Evolutionary conservation across 169 alveolate genomes (phyloP).

Genomic region (Cryptosporidium tyzzeri): DNA sequence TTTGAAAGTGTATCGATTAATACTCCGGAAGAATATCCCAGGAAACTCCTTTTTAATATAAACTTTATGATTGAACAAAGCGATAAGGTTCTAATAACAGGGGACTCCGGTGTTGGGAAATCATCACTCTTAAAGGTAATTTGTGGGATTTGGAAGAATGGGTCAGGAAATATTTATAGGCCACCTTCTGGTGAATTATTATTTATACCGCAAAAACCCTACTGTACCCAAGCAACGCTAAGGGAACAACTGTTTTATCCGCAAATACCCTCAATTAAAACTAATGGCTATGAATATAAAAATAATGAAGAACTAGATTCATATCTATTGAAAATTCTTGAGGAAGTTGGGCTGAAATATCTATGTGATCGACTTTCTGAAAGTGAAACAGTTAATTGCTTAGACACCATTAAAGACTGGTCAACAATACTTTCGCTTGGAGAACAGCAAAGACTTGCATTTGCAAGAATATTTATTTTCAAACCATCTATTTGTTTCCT

Average conservation of each 20-base stretch:
- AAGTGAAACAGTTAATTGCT: slow-evolving; percentile 8
- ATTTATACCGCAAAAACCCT: slow-evolving; percentile 74
- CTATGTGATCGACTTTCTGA: slow-evolving; percentile 6
- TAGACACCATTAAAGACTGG: slow-evolving; percentile 74
- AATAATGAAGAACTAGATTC: slow-evolving; percentile 28
- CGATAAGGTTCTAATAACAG: slow-evolving; percentile 64
- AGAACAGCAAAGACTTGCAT: slow-evolving; percentile 81
- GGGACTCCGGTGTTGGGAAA: slow-evolving; percentile 75
- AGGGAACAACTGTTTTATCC: slow-evolving; percentile 76
- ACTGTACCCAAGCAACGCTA: slow-evolving; percentile 61
- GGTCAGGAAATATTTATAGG: slow-evolving; percentile 59
- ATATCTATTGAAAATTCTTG: background rate
- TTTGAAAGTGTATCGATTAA: slow-evolving; percentile 21
- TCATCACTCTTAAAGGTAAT: slow-evolving; percentile 66
- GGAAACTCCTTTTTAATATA: slow-evolving; percentile 20
- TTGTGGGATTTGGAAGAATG: slow-evolving; percentile 74
- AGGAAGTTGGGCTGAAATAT: slow-evolving; percentile 56
- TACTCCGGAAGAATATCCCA: slow-evolving; percentile 30
- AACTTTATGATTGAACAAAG: slow-evolving; percentile 10
- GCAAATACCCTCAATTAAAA: background rate
- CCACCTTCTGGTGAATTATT: slow-evolving; percentile 48
- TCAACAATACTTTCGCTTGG: slow-evolving; percentile 78
- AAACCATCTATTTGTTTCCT: slow-evolving; percentile 76
- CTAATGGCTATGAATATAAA: background rate
- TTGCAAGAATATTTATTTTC: slow-evolving; percentile 78